Evolutionary conservation across 2,329 filamentous ascomycete species (phyloP), one percentile per base, ranked within the genome.

Genomic region (Colletotrichum neosansevieriae): DNA sequence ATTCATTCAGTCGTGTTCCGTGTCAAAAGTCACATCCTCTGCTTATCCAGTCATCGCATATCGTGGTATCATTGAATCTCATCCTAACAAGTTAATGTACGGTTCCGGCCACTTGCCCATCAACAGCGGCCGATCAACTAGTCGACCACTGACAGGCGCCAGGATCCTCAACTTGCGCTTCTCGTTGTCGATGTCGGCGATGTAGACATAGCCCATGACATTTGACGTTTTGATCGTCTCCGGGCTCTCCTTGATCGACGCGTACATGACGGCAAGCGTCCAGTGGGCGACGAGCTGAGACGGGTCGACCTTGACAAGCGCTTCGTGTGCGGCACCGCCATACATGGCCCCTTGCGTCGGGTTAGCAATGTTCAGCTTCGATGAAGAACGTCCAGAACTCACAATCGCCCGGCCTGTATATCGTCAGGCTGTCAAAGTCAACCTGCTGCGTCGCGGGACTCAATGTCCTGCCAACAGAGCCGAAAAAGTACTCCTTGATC

Each of bases 401-500:
- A 88, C 90, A 79, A 67, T 92, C 86, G 4, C 86, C 85, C 32
- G 92, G 84, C 71, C 87, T 89, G 82, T 92, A 97, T 49, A 98
- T 86, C 2, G 88, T 85, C 44, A 98, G 78, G 9, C 90, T 88
- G 67, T 89, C 85, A 76, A 94, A 96, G 70, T 94, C 91, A 4
- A 97, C 88, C 67, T 92, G 91, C 74, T 97, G 93, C 6, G 94
- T 97, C 74, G 94, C 92, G 0, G 96, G 96, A 51, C 92, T 96
- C 2, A 99, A 83, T 0, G 93, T 92, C 66, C 92, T 88, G 70
- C 89, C 90, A 1, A 86, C 80, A 71, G 92, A 91, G 10, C 96
- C 96, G 76, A 98, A 99, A 82, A 99, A 99, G 79, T 99, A 99
- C 73, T 94, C 91, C 72, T 92, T 91, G 59, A 98, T 94, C 58